Conservation (phyloP, 2,329 filamentous ascomycete species). For the Sporothrix mexicana region DNA sequence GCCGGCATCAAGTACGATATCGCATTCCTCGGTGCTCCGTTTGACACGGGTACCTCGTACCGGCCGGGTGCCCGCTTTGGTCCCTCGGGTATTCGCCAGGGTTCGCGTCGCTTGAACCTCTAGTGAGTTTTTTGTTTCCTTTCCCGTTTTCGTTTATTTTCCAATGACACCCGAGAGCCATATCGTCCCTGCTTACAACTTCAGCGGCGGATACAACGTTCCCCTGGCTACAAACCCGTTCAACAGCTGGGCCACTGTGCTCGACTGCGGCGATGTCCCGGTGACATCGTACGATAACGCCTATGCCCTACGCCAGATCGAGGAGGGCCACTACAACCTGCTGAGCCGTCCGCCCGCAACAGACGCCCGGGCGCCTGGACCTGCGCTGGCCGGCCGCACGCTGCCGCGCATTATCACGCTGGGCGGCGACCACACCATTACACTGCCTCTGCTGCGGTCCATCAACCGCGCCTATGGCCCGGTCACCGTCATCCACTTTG, state of each 20-base stretch:
- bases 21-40: slow-evolving; percentile 83
- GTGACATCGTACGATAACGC: slow-evolving; percentile 88
- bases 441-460: slow-evolving; percentile 63
- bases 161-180: no score
- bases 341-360: slow-evolving; percentile 74
- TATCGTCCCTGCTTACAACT: no score
- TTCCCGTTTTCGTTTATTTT: no score
- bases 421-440: slow-evolving; percentile 68
- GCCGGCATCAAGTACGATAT: slow-evolving; percentile 78
- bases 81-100: slow-evolving; percentile 83
- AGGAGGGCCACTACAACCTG: slow-evolving; percentile 80
- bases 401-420: slow-evolving; percentile 82
- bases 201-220: slow-evolving; percentile 78
- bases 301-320: slow-evolving; percentile 82
- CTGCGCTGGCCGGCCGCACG: slow-evolving; percentile 74
- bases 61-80: slow-evolving; percentile 83
- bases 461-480: slow-evolving; percentile 67
- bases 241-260: slow-evolving; percentile 76
- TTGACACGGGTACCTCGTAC: slow-evolving; percentile 87
- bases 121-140: slow-evolving; percentile 69
- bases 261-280: slow-evolving; percentile 85
- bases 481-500: slow-evolving; percentile 67
- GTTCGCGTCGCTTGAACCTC: slow-evolving; percentile 82
- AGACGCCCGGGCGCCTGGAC: slow-evolving; percentile 68
- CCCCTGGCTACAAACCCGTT: slow-evolving; percentile 81